Conservation (phyloP, 2,329 filamentous ascomycete species). For the Microdochium trichocladiopsis region DNA sequence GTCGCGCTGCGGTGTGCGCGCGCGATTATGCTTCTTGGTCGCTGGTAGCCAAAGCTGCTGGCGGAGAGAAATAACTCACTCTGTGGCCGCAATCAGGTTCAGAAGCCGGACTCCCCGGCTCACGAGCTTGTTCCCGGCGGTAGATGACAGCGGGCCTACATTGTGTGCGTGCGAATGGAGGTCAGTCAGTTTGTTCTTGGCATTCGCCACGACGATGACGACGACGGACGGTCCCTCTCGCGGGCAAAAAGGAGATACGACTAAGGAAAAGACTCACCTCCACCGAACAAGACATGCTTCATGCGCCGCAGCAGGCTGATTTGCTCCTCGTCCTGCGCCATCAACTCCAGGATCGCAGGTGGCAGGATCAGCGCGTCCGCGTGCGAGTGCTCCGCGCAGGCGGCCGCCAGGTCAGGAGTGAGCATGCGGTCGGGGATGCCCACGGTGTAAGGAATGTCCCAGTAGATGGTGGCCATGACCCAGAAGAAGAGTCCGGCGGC, state of each 20-base stretch:
- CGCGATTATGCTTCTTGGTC: too few species aligned
- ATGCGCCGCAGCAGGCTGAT: constrained; percentile 18
- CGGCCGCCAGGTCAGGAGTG: constrained; percentile 22
- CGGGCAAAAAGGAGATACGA: too few species aligned
- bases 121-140: constrained; percentile 22
- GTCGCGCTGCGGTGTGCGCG: too few species aligned
- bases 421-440: constrained; percentile 24
- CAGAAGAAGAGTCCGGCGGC: constrained; percentile 22
- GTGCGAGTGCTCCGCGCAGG: constrained; percentile 18
- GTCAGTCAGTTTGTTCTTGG: not conserved
- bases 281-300: constrained; percentile 19
- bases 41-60: not conserved
- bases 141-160: constrained; percentile 4
- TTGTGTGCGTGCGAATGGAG: too few species aligned
- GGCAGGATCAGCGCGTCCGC: constrained; percentile 22
- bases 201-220: not conserved
- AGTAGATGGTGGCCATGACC: constrained; percentile 20
- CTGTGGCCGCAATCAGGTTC: constrained; percentile 29
- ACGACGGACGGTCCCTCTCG: too few species aligned
- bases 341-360: constrained; percentile 28
- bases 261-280: constrained; percentile 14
- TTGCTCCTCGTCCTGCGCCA: constrained; percentile 18
- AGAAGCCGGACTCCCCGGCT: constrained; percentile 17
- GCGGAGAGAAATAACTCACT: constrained; percentile 16
- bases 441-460: constrained; percentile 17